Percentiles rank a stretch among this genome's conserved stretches.
Evolutionary conservation across 1,139 yeast genomes (phyloP).

Genomic region (Saccharomyces pastorianus): DNA sequence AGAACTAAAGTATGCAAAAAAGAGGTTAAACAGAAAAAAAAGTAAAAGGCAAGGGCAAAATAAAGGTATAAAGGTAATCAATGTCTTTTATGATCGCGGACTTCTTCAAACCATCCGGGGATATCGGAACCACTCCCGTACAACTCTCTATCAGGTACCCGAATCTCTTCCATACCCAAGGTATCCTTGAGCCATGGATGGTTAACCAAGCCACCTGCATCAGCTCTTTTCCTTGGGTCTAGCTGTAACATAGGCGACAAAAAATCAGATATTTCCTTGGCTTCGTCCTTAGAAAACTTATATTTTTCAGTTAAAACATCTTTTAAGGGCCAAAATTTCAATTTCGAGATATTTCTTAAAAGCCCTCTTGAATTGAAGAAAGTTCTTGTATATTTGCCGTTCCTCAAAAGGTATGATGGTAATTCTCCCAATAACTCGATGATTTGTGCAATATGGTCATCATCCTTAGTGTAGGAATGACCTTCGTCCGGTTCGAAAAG

Average conservation of each 20-base stretch:
- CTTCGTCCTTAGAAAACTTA: conserved; percentile 42
- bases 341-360: conserved; percentile 48
- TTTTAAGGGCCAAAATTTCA: conserved; percentile 59
- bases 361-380: conserved; percentile 48
- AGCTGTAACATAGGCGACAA: conserved; percentile 57
- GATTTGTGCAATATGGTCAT: conserved; percentile 69
- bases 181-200: conserved; percentile 68
- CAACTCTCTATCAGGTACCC: conserved; percentile 41
- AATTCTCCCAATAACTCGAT: conserved; percentile 56
- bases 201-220: conserved; percentile 67
- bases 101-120: conserved; percentile 48
- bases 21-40: background rate
- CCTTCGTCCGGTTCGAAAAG: conserved; percentile 55
- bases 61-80: conserved; percentile 5
- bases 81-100: conserved; percentile 26
- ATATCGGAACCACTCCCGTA: conserved; percentile 61
- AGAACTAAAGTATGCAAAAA: background rate
- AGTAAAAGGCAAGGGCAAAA: background rate
- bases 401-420: conserved; percentile 42
- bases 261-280: conserved; percentile 52
- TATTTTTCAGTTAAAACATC: conserved; percentile 57
- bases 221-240: conserved; percentile 63
- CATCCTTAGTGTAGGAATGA: conserved; percentile 51
- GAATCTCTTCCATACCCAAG: conserved; percentile 48
- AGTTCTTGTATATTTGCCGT: conserved; percentile 45